Evolutionary conservation across 345 rosid species (phyloP).

Genomic region (Lagerstroemia speciosa): DNA sequence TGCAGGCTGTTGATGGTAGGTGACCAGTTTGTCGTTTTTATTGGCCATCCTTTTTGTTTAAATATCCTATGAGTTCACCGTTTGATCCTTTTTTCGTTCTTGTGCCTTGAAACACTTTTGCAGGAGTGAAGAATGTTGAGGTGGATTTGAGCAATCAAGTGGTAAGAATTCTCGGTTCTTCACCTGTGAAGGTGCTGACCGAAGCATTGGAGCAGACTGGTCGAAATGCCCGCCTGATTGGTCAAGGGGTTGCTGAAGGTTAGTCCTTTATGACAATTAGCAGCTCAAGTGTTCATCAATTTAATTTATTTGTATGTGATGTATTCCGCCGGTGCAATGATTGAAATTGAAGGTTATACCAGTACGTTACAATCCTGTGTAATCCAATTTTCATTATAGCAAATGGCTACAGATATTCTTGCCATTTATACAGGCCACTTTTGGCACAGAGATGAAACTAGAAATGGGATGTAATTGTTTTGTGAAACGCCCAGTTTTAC

Average conservation of each 20-base stretch:
- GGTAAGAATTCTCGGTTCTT: constrained; percentile 67
- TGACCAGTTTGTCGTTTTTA: not conserved
- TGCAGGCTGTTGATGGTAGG: constrained; percentile 60
- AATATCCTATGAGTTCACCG: not conserved
- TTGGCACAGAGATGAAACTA: not conserved
- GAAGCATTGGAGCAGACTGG: constrained; percentile 88
- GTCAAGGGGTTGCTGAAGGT: constrained; percentile 96
- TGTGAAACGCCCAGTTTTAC: not conserved
- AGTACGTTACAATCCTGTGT: not conserved
- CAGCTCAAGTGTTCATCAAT: not conserved
- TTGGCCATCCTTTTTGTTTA: not conserved
- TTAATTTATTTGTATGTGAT: not conserved
- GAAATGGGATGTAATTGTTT: not conserved
- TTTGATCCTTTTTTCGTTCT: constrained; percentile 6
- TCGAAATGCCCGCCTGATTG: constrained; percentile 73
- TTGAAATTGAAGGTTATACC: not conserved
- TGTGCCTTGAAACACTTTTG: not conserved
- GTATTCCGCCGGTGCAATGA: not conserved
- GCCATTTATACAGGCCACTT: not conserved
- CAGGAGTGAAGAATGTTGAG: constrained; percentile 82
- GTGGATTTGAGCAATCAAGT: constrained; percentile 83
- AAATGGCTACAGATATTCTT: not conserved
- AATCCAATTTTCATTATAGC: not conserved
- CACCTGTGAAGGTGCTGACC: constrained; percentile 59
- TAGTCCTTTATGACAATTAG: constrained; percentile 7